phyloP scores from a whole-genome alignment of 805 yeast species.

The Metahyphopichia silvanorum region DNA sequence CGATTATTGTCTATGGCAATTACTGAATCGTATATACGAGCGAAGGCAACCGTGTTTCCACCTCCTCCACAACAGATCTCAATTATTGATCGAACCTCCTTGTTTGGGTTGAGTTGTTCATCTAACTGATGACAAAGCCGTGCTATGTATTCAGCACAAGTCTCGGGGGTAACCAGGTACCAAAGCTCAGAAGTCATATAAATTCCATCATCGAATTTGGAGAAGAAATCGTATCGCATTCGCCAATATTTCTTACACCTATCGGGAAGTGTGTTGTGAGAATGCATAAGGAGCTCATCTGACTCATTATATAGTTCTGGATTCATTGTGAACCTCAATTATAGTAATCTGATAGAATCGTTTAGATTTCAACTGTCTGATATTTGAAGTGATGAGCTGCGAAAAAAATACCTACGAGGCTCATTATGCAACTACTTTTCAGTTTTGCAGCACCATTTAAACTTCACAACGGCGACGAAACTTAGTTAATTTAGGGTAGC shows the following conservation, averaged over 20 bases:
- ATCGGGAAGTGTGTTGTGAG: constrained; percentile 35
- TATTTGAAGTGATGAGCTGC: too few relatives aligned
- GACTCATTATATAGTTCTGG: too few relatives aligned
- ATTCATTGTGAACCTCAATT: constrained; percentile 4
- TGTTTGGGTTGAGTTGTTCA: constrained; percentile 23
- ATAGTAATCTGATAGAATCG: too few relatives aligned
- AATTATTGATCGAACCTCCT: constrained; percentile 17
- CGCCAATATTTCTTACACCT: constrained; percentile 56
- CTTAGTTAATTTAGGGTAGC: too few relatives aligned
- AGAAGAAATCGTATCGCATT: constrained; percentile 58
- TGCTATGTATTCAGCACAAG: constrained; percentile 59
- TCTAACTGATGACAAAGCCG: constrained; percentile 46
- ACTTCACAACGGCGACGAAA: too few relatives aligned
- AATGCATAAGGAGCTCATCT: constrained; percentile 36
- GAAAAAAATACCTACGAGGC: too few relatives aligned
- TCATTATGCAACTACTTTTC: too few relatives aligned
- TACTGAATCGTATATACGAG: constrained; percentile 51
- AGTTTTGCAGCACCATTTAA: too few relatives aligned
- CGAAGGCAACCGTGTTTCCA: constrained; percentile 79
- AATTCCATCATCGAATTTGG: constrained; percentile 64
- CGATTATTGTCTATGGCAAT: constrained; percentile 62
- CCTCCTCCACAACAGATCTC: constrained; percentile 90
- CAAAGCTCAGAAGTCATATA: constrained; percentile 70
- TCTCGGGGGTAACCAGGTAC: constrained; percentile 88
- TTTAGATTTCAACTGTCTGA: too few relatives aligned